Conservation (phyloP, 2,329 filamentous ascomycete species). For the Xylaria sp. region DNA sequence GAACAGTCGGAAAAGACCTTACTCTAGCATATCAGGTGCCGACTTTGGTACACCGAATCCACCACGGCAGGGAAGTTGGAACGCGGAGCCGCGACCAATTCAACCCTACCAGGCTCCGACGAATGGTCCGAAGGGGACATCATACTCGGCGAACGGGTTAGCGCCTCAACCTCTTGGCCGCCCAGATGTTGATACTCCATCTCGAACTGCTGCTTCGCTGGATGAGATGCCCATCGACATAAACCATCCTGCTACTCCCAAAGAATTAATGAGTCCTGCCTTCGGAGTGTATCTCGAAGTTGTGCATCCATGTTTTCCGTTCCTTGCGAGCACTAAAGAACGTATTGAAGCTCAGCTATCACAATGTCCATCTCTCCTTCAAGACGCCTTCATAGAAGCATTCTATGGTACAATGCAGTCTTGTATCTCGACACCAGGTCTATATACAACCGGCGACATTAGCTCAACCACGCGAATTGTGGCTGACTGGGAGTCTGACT, state of each 20-base stretch:
- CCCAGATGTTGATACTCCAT: conserved; percentile 48
- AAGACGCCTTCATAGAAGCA: conserved; percentile 72
- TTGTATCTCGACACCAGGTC: conserved; percentile 53
- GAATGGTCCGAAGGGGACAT: conserved; percentile 41
- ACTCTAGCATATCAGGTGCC: conserved; percentile 52
- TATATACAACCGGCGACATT: conserved; percentile 55
- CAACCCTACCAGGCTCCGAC: conserved; percentile 54
- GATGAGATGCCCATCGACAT: conserved; percentile 46
- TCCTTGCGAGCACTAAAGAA: conserved; percentile 68
- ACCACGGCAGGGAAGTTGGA: conserved; percentile 58
- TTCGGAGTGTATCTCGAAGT: conserved; percentile 68
- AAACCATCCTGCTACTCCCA: conserved; percentile 49
- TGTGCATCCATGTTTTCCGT: conserved; percentile 74
- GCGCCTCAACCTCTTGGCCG: conserved; percentile 59
- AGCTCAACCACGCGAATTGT: conserved; percentile 60
- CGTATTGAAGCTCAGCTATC: conserved; percentile 66
- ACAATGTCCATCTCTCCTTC: conserved; percentile 65
- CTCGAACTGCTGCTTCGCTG: conserved; percentile 50
- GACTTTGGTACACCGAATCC: conserved; percentile 53
- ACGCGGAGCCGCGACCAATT: conserved; percentile 58
- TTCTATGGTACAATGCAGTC: conserved; percentile 69
- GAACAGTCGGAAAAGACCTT: conserved; percentile 50
- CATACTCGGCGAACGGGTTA: conserved; percentile 56
- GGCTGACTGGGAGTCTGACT: conserved; percentile 61
- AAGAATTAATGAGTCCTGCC: conserved; percentile 53